phyloP scores from a whole-genome alignment of 192 early-diverging fungal species.

The Backusella tuberculispora region DNA sequence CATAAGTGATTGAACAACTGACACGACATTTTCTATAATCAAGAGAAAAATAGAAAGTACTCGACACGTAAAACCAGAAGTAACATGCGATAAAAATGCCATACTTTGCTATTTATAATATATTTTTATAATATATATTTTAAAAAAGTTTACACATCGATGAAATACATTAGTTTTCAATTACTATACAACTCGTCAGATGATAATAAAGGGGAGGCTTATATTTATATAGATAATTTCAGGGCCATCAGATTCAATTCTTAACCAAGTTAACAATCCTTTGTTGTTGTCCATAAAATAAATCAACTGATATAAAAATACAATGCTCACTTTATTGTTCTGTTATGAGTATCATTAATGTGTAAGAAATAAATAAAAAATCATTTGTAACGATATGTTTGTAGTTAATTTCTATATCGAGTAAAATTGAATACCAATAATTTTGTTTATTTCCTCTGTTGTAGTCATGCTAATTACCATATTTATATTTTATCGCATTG shows the following conservation, averaged over 20 bases:
- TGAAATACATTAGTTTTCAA: background rate
- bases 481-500: background rate
- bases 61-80: background rate
- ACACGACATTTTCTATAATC: constrained; percentile 3
- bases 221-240: background rate
- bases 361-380: too few species aligned
- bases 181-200: constrained; percentile 5
- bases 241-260: background rate
- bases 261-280: too few species aligned
- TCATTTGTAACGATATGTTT: background rate
- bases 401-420: background rate
- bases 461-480: constrained; percentile 7
- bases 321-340: too few species aligned
- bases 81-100: background rate
- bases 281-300: too few species aligned
- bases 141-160: too few species aligned
- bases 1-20: background rate
- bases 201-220: background rate
- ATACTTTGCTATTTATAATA: background rate
- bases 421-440: constrained; percentile 15
- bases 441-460: background rate
- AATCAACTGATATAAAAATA: too few species aligned
- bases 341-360: too few species aligned
- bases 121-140: too few species aligned
- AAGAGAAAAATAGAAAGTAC: background rate